A percentile compares a stretch with the other conserved stretches of the same genome.
These are phyloP conservation scores for Starmerella lactis-condensi DNA, from an alignment of 805 yeast species.

Conservation along the genomic window DNA sequence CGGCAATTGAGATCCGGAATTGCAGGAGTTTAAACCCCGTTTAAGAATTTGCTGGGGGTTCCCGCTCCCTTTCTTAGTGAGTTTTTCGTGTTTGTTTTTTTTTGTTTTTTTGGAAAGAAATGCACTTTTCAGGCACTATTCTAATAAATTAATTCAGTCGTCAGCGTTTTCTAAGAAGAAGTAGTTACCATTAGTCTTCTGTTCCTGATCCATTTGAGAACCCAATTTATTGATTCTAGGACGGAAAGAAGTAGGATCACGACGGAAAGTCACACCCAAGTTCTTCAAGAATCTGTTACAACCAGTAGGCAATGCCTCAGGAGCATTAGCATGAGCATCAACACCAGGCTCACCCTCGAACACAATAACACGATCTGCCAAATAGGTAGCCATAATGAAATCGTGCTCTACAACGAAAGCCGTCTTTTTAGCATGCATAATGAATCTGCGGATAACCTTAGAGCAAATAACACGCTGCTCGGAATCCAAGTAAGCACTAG, in stretches of 20 bases:
- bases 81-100: no score
- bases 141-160: slow-evolving; percentile 3
- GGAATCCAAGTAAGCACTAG: slow-evolving; percentile 95
- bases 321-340: slow-evolving; percentile 67
- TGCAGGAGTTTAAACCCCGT: no score
- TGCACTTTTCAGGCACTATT: no score
- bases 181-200: slow-evolving; percentile 77
- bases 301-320: slow-evolving; percentile 89
- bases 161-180: slow-evolving; percentile 72
- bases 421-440: slow-evolving; percentile 89
- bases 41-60: no score
- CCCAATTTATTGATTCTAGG: slow-evolving; percentile 96
- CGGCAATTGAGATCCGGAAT: no score
- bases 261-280: slow-evolving; percentile 93
- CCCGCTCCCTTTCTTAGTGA: no score
- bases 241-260: slow-evolving; percentile 95
- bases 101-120: no score
- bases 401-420: slow-evolving; percentile 99
- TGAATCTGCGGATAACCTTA: slow-evolving; percentile 91
- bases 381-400: slow-evolving; percentile 98
- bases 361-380: slow-evolving; percentile 97
- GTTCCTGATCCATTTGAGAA: slow-evolving; percentile 98
- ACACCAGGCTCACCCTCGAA: slow-evolving; percentile 89
- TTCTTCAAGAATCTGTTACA: slow-evolving; percentile 94
- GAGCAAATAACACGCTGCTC: slow-evolving; percentile 99